phyloP scores from a whole-genome alignment of 2,329 filamentous ascomycete genomes.

The Tolypocladium ophioglossoides region DNA sequence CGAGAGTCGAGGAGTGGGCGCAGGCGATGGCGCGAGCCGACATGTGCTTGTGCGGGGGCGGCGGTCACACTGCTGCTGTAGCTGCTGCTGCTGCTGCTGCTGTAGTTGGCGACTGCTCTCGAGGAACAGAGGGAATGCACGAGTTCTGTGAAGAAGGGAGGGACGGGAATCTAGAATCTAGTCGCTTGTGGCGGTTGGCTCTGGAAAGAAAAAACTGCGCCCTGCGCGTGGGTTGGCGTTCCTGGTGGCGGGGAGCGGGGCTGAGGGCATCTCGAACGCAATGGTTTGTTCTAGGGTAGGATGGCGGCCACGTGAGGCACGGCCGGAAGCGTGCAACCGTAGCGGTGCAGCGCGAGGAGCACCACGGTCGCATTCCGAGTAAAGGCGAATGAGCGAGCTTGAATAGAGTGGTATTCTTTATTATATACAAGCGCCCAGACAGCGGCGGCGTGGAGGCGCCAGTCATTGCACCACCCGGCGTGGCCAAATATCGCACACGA shows the following conservation, averaged over 20 bases:
- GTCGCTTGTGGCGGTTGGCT: not conserved
- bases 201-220: not conserved
- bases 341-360: too few species aligned
- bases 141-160: too few species aligned
- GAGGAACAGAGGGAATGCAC: too few species aligned
- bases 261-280: not conserved
- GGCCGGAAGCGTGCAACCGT: too few species aligned
- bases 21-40: not conserved
- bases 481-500: too few species aligned
- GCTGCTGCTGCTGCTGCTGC: not conserved
- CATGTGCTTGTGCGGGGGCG: not conserved
- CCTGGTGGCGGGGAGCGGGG: not conserved
- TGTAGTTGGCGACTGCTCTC: not conserved
- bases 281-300: not conserved
- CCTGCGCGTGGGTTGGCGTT: not conserved
- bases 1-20: not conserved
- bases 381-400: not conserved
- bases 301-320: not conserved
- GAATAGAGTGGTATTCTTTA: not conserved
- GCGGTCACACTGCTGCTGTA: not conserved
- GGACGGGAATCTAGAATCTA: not conserved
- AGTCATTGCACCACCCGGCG: too few species aligned
- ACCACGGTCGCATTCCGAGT: too few species aligned
- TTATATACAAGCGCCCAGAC: not conserved
- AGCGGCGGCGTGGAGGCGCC: not conserved